A percentile compares a stretch with the other conserved stretches of the same genome.
Evolutionary conservation across 2,329 filamentous ascomycete genomes (phyloP).

Genomic region (Penicillium sp.): DNA sequence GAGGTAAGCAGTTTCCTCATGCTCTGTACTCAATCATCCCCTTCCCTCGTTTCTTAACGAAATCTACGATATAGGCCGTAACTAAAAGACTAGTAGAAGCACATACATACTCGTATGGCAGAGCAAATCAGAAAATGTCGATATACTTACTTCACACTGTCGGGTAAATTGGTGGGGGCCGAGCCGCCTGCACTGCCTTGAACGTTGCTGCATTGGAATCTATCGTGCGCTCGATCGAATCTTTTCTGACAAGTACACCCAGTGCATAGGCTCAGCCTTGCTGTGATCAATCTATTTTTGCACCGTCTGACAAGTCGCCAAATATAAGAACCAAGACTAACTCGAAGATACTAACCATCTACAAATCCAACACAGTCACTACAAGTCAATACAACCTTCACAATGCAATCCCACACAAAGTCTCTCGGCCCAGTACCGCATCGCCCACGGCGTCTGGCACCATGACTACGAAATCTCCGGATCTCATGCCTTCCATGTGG

Average conservation of each 20-base stretch:
- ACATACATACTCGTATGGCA: too few species aligned
- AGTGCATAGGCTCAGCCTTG: background rate
- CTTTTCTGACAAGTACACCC: background rate
- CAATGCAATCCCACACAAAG: background rate
- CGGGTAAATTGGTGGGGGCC: too few species aligned
- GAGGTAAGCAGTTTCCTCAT: too few species aligned
- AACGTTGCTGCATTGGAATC: too few species aligned
- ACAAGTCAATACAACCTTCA: background rate
- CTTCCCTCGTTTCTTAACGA: too few species aligned
- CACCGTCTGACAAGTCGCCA: background rate
- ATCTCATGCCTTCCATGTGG: conserved; percentile 23
- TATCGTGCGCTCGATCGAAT: too few species aligned
- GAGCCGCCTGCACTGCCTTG: too few species aligned
- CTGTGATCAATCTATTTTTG: background rate
- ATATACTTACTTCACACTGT: too few species aligned
- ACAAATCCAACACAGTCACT: background rate
- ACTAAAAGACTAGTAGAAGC: too few species aligned
- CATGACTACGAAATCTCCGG: conserved; percentile 27
- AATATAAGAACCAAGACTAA: background rate
- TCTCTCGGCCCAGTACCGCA: conserved; percentile 18
- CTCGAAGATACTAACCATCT: background rate
- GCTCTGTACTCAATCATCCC: too few species aligned
- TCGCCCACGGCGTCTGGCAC: conserved; percentile 22
- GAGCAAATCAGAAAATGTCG: too few species aligned
- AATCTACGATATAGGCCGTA: too few species aligned